Conservation (phyloP, 768 basidiomycete species). For the Fistulinella prunicolor region DNA sequence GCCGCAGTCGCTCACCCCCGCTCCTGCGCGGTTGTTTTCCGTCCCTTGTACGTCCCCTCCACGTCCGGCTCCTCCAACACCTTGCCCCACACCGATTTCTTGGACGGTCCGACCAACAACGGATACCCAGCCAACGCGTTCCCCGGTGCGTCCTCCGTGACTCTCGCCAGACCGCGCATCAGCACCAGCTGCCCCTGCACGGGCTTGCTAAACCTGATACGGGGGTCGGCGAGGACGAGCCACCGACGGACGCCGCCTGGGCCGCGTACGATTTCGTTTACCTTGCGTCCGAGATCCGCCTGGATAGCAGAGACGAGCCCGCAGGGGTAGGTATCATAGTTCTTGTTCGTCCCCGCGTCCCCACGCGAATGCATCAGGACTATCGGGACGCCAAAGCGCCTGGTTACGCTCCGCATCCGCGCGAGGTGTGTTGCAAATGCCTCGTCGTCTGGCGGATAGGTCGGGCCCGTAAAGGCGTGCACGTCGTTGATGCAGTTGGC, state of each 20-base stretch:
- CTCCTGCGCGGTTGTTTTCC: conserved; percentile 60
- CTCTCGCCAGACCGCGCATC: conserved; percentile 46
- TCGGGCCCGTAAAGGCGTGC: conserved; percentile 69
- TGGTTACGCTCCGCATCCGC: conserved; percentile 65
- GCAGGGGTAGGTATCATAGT: conserved; percentile 48
- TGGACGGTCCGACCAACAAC: conserved; percentile 71
- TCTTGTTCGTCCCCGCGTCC: conserved; percentile 72
- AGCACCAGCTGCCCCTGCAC: conserved; percentile 69
- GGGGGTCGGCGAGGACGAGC: conserved; percentile 89
- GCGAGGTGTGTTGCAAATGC: conserved; percentile 40
- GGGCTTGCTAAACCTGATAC: conserved; percentile 92
- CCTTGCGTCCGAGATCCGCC: conserved; percentile 66
- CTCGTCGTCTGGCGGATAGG: conserved; percentile 38
- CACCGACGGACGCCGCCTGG: conserved; percentile 76
- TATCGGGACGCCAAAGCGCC: conserved; percentile 69
- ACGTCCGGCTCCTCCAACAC: conserved; percentile 51
- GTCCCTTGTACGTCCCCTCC: conserved; percentile 40
- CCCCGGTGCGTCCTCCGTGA: conserved; percentile 42
- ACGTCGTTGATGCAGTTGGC: conserved; percentile 91
- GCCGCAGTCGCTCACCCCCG: conserved; percentile 79
- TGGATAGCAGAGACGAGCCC: conserved; percentile 65
- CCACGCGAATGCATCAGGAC: conserved; percentile 95
- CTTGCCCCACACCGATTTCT: conserved; percentile 80
- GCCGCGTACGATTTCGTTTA: conserved; percentile 61
- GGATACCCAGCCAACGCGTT: conserved; percentile 62